Evolutionary conservation across 805 yeast species (phyloP).

Genomic region (Komagataella kurtzmanii): DNA sequence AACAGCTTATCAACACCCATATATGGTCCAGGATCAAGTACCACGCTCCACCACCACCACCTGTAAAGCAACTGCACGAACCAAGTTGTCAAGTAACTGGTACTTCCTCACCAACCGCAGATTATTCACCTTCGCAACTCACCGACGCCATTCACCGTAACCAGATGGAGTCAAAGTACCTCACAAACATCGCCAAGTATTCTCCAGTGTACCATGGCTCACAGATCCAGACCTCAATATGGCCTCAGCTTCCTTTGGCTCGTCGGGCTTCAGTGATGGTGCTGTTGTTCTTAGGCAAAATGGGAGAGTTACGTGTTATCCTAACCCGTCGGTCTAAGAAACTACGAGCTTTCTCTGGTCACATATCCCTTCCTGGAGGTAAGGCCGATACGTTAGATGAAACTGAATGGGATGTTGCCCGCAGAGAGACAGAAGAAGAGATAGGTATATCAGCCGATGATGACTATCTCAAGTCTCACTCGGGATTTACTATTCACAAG

Average conservation of each 20-base stretch:
- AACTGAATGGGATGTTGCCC: conserved; percentile 56
- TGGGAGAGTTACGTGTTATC: conserved; percentile 66
- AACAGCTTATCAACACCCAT: conserved; percentile 1
- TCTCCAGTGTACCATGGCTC: conserved; percentile 19
- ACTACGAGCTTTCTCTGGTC: conserved; percentile 72
- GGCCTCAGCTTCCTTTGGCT: conserved; percentile 51
- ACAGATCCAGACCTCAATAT: conserved; percentile 22
- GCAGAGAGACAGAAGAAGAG: conserved; percentile 82
- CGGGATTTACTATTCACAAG: conserved; percentile 47
- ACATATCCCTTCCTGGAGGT: conserved; percentile 90
- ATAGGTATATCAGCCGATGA: conserved; percentile 55
- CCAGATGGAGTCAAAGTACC: conserved; percentile 19
- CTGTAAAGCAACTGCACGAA: neutral
- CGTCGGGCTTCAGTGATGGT: conserved; percentile 75
- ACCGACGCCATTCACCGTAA: conserved; percentile 3
- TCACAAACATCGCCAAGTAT: conserved; percentile 18
- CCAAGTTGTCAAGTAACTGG: neutral
- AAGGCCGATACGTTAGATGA: conserved; percentile 64
- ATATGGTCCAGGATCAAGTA: neutral
- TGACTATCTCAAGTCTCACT: conserved; percentile 23
- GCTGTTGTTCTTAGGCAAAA: conserved; percentile 55
- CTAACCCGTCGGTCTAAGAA: conserved; percentile 65
- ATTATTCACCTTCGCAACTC: neutral
- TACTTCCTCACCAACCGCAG: neutral
- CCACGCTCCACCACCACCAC: neutral